Percentiles rank a stretch among this genome's conserved stretches.
Evolutionary conservation across 495 filamentous ascomycete genomes (phyloP).

Genomic region (Terfezia boudieri): DNA sequence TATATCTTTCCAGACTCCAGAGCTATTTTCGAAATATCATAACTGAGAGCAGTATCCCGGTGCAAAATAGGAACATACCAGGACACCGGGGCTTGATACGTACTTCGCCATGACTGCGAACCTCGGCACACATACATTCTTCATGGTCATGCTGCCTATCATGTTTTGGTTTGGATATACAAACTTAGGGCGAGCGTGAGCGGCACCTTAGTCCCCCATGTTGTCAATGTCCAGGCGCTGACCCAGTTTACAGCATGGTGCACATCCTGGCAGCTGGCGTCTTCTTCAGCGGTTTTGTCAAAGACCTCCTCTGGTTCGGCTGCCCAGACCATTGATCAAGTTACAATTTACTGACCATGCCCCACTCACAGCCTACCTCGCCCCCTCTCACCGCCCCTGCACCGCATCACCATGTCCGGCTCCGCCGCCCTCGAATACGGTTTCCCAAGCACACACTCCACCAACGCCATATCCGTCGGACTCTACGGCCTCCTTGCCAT

Average conservation of each 20-base stretch:
- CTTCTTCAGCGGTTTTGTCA: constrained; percentile 81
- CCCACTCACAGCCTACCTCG: constrained; percentile 38
- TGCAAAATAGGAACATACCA: constrained; percentile 24
- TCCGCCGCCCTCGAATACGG: constrained; percentile 89
- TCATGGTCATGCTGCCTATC: constrained; percentile 69
- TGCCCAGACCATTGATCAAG: background rate
- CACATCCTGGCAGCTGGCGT: constrained; percentile 75
- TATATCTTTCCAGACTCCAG: constrained; percentile 21
- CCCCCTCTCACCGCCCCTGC: constrained; percentile 76
- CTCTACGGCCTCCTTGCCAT: constrained; percentile 57
- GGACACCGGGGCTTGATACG: constrained; percentile 64
- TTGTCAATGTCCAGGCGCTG: no score
- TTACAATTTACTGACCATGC: background rate
- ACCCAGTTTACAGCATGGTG: constrained; percentile 37
- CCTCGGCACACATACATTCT: no score
- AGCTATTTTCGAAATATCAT: background rate
- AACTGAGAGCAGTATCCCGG: background rate
- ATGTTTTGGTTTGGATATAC: constrained; percentile 88
- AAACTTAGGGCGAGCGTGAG: constrained; percentile 60
- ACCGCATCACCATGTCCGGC: constrained; percentile 90
- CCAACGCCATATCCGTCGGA: constrained; percentile 86
- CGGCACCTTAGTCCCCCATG: background rate
- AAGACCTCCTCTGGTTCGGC: constrained; percentile 57
- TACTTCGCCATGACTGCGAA: constrained; percentile 96
- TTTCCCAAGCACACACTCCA: constrained; percentile 89